Conservation (phyloP, 2,329 filamentous ascomycete species). For the Chaetomiaceae sp. region DNA sequence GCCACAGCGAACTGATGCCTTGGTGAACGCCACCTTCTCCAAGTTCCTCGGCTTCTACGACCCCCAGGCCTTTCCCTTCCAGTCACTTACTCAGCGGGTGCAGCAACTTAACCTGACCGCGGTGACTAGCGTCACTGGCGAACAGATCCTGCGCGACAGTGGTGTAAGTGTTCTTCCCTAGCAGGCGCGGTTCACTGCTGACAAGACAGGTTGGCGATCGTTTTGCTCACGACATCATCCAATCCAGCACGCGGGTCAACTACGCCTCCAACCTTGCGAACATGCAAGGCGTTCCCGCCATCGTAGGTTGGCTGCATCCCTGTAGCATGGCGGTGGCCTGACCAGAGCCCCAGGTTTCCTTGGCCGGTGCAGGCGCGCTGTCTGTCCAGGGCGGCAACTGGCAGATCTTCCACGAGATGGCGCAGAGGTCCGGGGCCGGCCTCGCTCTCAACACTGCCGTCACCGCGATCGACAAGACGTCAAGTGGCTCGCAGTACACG, state of each 20-base stretch:
- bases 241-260: slow-evolving; percentile 88
- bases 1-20: slow-evolving; percentile 65
- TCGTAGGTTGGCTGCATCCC: slow-evolving; percentile 45
- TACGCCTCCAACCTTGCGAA: slow-evolving; percentile 84
- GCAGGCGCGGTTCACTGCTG: background rate
- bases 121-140: slow-evolving; percentile 66
- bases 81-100: slow-evolving; percentile 64
- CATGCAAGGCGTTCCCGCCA: slow-evolving; percentile 84
- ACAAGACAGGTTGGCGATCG: slow-evolving; percentile 49
- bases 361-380: slow-evolving; percentile 82
- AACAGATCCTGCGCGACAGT: slow-evolving; percentile 65
- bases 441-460: slow-evolving; percentile 66
- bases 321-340: background rate
- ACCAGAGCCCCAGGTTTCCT: slow-evolving; percentile 55
- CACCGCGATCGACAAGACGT: slow-evolving; percentile 47
- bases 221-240: slow-evolving; percentile 78
- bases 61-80: slow-evolving; percentile 77
- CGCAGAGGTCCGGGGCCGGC: slow-evolving; percentile 57
- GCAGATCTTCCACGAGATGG: slow-evolving; percentile 86
- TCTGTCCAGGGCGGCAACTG: slow-evolving; percentile 83
- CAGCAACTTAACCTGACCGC: slow-evolving; percentile 63
- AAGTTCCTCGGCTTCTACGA: slow-evolving; percentile 79
- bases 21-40: slow-evolving; percentile 67
- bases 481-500: slow-evolving; percentile 42
- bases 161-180: slow-evolving; percentile 37